Evolutionary conservation across 495 filamentous ascomycete genomes (phyloP), one percentile per base, ranked within the genome.

Genomic region (Aspergillus haitiensis): DNA sequence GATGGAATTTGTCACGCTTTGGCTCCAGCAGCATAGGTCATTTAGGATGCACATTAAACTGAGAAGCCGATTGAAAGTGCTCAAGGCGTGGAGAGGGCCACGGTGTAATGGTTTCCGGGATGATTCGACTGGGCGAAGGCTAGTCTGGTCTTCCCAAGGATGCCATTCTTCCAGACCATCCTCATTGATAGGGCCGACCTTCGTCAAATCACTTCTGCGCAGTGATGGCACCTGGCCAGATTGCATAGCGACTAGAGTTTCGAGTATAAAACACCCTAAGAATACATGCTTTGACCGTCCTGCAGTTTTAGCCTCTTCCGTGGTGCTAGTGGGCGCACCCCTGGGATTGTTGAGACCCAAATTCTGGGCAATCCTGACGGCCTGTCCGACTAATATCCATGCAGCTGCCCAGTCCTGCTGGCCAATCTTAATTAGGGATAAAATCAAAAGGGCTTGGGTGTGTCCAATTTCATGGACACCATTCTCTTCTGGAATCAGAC

Each of bases 101-200:
- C 82, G 75, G 15, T 75, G 73, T 61, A 78, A 75, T 5, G 73
- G 71, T 8, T 64, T 62, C 2, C 71, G 67, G 27, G 69, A 67
- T n/a, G 78, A 66, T 42, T 74, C 61, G 44, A 66, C 57, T 42
- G 69, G 66, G 12, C 70, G 65, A 34, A 67, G 63, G 32, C 61
- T 67, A 21, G 71, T 71, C 33, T 78, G 77, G 50, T 82, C 78
- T 21, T 76, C 75, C 88, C 86, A 90, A 12, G 82, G 83, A 65
- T 88, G 82, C 88, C 86, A 90, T 70, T 90, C 86, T 56, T 90
- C 87, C 31, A 85, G 68, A 1, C 84, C 87, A 69, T 87, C 83
- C 70, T 88, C 84, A 44, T 79, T 75, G 6, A 86, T 67, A 7
- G 70, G 65, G 0, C 77, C 74, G 34, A 83, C 64, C 21, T 66